Evolutionary conservation across 495 filamentous ascomycete species (phyloP), one percentile per base, ranked within the genome.

Genomic region (Talaromyces stipitatus): DNA sequence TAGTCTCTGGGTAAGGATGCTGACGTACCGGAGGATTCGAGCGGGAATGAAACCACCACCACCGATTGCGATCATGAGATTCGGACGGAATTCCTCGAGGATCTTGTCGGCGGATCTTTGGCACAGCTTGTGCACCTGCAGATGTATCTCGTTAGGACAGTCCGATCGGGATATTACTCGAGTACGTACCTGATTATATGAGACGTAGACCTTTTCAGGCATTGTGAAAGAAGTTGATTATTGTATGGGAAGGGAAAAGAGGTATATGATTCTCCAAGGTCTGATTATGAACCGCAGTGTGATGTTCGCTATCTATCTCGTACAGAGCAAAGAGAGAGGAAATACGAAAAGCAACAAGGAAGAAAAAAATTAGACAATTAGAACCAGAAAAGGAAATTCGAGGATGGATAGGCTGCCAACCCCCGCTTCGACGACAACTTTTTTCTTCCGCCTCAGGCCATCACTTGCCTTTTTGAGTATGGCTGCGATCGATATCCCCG

Each of bases 1-100:
- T n/a, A n/a, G n/a, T n/a, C n/a, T n/a, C n/a, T n/a, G n/a, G n/a
- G n/a, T n/a, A n/a, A n/a, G n/a, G n/a, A 41, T 5, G n/a, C 9
- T 14, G 24, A 61, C 67, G 50, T 75, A 85, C 82, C 92, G 88
- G 56, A 99, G 85, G 72, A 99, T 97, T 58, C 94, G 90, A 38
- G 94, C 94, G 47, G 94, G 94, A 20, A 99, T 90, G 70, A 97
- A 99, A 54, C 94, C 94, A 66, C 94, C 94, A 60, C 94, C 94
- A 59, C 94, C 94, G 66, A 99, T 99, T 65, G 94, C 94, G 70
- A 99, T 95, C 82, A 99, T 97, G 55, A 99, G 86, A 67, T 96
- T 90, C 41, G 94, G 94, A 62, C 88, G 78, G 76, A 95, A 90
- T 2, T 86, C 80, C 66, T 83, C 77, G 60, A 99, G 85, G 70